Base-by-base conservation (phyloP, 2,329 filamentous ascomycete species). In the Alternaria sp. region DNA sequence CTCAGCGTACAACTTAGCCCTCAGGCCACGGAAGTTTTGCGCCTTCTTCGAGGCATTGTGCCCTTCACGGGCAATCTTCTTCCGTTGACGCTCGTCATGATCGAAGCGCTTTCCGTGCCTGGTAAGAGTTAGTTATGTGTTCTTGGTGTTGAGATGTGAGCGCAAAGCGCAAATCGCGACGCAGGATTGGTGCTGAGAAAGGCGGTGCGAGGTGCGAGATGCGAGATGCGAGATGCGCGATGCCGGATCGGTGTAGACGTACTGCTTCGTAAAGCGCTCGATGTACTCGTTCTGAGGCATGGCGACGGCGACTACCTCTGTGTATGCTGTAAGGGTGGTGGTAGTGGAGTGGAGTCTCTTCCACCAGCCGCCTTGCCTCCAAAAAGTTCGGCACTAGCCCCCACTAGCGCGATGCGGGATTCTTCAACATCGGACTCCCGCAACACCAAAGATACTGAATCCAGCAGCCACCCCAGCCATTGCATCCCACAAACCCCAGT, bases 1-100 rank as follows among this genome's bases (percentile, higher is more conserved):
- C 88, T 98, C 90, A 81, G 95, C 91, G 84, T 96, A 90, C 76
- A 97, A 85, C 86, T 99, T 99, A 72, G 96, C 96, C 67, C 93
- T 87, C 74, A 98, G 88, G 69, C 96, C 96, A 66, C 92, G 91
- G 77, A 97, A 87, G 81, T 96, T 97, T 86, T 98, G 95, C 23
- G 96, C 93, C 83, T 97, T 91, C 78, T 96, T 87, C 54, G 92
- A 96, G 60, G 89, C 89, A 83, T 94, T 90, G 86, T 99, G 95
- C 64, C 89, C 91, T 84, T 97, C 93, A 83, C 96, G 91, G 64
- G 96, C 96, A 67, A 88, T 85, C 74, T 90, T 89, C 87, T 99
- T 99, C 76, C 96, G 92, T 63, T 86, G 84, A 70, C 94, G 90
- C 84, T 99, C 96, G 77, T 97, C 94, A 81, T 95, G 88, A 80